Conservation (phyloP, 768 basidiomycete species). For the Hericium rajendrae region DNA sequence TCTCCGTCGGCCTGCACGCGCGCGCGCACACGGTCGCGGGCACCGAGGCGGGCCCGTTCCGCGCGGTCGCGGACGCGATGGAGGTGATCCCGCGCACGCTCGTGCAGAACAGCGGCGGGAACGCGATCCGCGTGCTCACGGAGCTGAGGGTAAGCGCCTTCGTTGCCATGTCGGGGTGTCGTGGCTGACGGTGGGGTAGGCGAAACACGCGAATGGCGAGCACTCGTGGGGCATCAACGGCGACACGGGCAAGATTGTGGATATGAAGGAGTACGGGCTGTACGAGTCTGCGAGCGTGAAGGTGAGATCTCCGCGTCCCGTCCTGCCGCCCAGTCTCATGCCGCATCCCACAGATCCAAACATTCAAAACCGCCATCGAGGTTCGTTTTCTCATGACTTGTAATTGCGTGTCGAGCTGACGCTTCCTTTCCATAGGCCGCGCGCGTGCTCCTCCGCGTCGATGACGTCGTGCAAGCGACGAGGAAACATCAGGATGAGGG, state of each 20-base stretch:
- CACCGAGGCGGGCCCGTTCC: constrained; percentile 84
- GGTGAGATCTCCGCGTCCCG: constrained; percentile 25
- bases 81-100: constrained; percentile 95
- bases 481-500: constrained; percentile 61
- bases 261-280: constrained; percentile 91
- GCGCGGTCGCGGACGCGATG: constrained; percentile 92
- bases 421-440: constrained; percentile 45
- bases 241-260: constrained; percentile 89
- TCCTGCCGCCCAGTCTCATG: not conserved
- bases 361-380: constrained; percentile 94
- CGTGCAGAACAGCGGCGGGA: constrained; percentile 92
- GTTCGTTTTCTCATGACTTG: constrained; percentile 24
- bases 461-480: constrained; percentile 88
- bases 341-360: constrained; percentile 61
- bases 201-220: constrained; percentile 90
- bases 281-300: constrained; percentile 97
- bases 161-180: not conserved
- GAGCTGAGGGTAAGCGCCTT: constrained; percentile 68
- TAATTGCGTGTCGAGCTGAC: not conserved
- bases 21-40: constrained; percentile 77
- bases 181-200: constrained; percentile 35
- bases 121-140: constrained; percentile 87
- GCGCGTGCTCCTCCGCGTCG: constrained; percentile 84
- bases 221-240: constrained; percentile 92
- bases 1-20: constrained; percentile 76